A percentile compares a stretch with the other conserved stretches of the same genome.
phyloP scores from a whole-genome alignment of 768 basidiomycete species.

The Fistulinella prunicolor region DNA sequence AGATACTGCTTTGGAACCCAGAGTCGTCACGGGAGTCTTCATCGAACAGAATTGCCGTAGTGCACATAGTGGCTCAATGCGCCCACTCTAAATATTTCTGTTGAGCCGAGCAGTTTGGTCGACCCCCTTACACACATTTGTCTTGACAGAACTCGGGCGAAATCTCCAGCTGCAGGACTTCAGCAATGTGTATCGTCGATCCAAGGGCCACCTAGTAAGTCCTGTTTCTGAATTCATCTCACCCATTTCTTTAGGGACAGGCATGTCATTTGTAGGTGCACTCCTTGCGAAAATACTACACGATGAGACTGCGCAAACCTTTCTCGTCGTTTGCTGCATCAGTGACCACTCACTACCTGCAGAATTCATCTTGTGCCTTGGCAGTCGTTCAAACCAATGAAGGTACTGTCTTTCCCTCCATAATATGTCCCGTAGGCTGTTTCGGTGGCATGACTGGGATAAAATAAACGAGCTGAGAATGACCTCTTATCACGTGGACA shows the following conservation, averaged over 20 bases:
- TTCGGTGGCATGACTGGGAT: too few species aligned
- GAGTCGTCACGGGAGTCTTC: too few species aligned
- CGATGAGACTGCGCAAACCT: constrained; percentile 45
- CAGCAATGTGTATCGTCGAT: constrained; percentile 56
- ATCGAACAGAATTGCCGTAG: too few species aligned
- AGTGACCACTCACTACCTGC: constrained; percentile 65
- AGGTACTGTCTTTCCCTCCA: constrained; percentile 47
- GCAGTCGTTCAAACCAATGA: constrained; percentile 47
- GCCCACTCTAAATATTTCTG: too few species aligned
- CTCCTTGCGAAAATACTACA: constrained; percentile 59
- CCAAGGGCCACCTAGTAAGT: constrained; percentile 66
- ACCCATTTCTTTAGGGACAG: constrained; percentile 49
- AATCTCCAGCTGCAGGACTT: constrained; percentile 48
- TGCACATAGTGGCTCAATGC: too few species aligned
- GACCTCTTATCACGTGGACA: too few species aligned
- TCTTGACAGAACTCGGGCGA: too few species aligned
- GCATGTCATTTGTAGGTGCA: constrained; percentile 70
- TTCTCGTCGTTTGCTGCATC: constrained; percentile 68
- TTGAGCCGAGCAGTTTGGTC: too few species aligned
- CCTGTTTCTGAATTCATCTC: not conserved
- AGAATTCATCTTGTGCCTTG: constrained; percentile 51
- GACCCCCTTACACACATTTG: too few species aligned
- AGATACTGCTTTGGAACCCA: too few species aligned
- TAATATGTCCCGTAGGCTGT: too few species aligned
- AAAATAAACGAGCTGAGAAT: too few species aligned